Evolutionary conservation across 495 filamentous ascomycete species (phyloP), one percentile per base, ranked within the genome.

Genomic region (Aspergillus homomorphus): DNA sequence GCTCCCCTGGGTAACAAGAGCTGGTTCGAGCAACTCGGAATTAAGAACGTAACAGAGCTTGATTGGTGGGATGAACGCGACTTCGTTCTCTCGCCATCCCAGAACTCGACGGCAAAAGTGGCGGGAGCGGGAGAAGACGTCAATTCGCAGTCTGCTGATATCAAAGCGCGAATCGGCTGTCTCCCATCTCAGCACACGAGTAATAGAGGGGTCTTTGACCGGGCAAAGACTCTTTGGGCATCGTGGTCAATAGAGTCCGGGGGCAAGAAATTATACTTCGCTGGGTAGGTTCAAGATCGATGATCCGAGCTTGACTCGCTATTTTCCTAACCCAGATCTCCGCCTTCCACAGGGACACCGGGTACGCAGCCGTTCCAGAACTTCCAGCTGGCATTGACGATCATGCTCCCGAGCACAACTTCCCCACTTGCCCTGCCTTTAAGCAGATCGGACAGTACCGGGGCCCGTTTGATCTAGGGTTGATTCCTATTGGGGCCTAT

Each of bases 401-500:
- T 74, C 90, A 91, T 68, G 82, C 80, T 4, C 76, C 83, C 1
- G 84, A 88, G 49, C 85, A 85, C 68, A 71, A 87, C 51, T 80
- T 92, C 53, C 91, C 92, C 15, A 67, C 81, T 48, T 95, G 90
- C 65, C 93, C 94, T 15, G 89, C 91, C 21, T 98, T 98, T 74
- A 84, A 85, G 58, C 79, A 96, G 69, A 88, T 97, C 51, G 94
- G 94, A 53, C 76, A 88, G 43, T 82, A 83, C 53, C 82, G 90
- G 16, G 94, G 94, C 1, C 88, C 89, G 4, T 96, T 98, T 66
- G 92, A 98, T 72, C 83, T 98, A 22, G 94, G 94, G 2, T 65
- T 98, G 62, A 95, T 98, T 56, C 94, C 94, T 22, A 96, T 98
- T 60, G 94, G 93, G 23, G 94, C 94, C 20, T 98, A 98, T 67